Evolutionary conservation across 352 stramenopile species (phyloP).

Genomic region (Phytophthora capsici): DNA sequence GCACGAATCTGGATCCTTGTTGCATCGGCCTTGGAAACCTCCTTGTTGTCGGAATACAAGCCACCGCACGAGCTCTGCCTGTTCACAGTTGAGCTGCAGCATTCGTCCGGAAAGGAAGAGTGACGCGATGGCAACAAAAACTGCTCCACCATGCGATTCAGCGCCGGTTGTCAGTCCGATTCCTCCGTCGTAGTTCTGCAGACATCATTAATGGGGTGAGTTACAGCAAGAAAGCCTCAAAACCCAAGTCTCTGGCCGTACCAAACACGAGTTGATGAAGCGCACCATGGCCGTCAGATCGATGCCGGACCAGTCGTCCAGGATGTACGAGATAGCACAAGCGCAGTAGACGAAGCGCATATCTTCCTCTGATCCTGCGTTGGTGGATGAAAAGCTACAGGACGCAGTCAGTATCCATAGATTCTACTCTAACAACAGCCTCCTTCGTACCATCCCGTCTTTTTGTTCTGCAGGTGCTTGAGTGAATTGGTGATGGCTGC

Average conservation of each 20-base stretch:
- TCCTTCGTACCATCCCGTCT: constrained; percentile 60
- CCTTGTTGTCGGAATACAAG: constrained; percentile 83
- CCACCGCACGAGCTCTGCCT: constrained; percentile 78
- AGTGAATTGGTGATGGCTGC: constrained; percentile 65
- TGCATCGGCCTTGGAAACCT: constrained; percentile 91
- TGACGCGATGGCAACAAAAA: constrained; percentile 78
- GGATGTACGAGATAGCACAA: constrained; percentile 86
- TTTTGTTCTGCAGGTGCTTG: constrained; percentile 76
- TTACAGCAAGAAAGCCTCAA: constrained; percentile 8
- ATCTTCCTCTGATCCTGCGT: constrained; percentile 82
- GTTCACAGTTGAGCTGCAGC: constrained; percentile 72
- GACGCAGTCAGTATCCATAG: too few relatives aligned
- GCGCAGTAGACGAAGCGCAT: constrained; percentile 92
- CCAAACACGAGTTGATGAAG: constrained; percentile 85
- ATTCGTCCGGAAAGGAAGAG: constrained; percentile 72
- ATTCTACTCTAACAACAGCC: background rate
- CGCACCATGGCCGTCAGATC: constrained; percentile 68
- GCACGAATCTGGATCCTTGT: constrained; percentile 91
- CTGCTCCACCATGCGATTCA: constrained; percentile 79
- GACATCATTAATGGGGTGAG: constrained; percentile 7
- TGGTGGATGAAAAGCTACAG: constrained; percentile 75
- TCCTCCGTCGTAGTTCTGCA: constrained; percentile 81
- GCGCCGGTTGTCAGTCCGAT: constrained; percentile 71
- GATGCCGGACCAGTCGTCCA: constrained; percentile 87
- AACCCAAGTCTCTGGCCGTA: constrained; percentile 31